phyloP scores from a whole-genome alignment of 441 rosid genomes.

The Gossypium schwendimanii region DNA sequence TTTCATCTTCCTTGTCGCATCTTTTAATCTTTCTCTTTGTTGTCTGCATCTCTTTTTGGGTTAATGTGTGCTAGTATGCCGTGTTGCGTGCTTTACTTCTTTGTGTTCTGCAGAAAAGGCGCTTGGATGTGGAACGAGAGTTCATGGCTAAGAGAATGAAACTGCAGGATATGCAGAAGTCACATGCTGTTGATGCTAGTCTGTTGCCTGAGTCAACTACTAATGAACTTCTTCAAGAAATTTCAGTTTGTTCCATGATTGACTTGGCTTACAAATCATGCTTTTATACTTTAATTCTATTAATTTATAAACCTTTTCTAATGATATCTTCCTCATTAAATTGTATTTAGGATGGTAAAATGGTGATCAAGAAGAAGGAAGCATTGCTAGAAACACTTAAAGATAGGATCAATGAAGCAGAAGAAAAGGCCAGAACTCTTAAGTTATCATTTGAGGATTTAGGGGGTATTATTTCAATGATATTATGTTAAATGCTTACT shows the following conservation, averaged over 20 bases:
- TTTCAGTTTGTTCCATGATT: constrained; percentile 54
- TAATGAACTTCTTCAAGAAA: constrained; percentile 77
- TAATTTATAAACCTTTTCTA: background rate
- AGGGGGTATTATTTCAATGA: constrained; percentile 45
- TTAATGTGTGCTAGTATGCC: background rate
- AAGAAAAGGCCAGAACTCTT: constrained; percentile 50
- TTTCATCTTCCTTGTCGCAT: background rate
- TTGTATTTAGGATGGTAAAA: constrained; percentile 43
- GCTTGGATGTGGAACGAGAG: constrained; percentile 42
- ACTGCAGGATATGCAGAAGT: constrained; percentile 56
- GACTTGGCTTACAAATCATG: constrained; percentile 10
- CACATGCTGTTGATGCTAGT: constrained; percentile 41
- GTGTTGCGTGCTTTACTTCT: constrained; percentile 2
- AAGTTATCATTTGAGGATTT: constrained; percentile 51
- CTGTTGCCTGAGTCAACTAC: constrained; percentile 46
- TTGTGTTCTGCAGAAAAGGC: constrained; percentile 46
- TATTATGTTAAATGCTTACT: constrained; percentile 4
- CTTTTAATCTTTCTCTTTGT: background rate
- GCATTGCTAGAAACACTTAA: constrained; percentile 38
- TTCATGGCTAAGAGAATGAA: constrained; percentile 43
- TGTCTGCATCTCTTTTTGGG: background rate
- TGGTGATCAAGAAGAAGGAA: constrained; percentile 51
- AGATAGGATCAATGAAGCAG: constrained; percentile 45
- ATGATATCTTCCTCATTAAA: constrained; percentile 6
- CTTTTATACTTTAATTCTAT: background rate